These are phyloP conservation scores for Diaporthe caulivora DNA, from an alignment of 2,329 filamentous ascomycete genomes.

Conservation along the genomic window DNA sequence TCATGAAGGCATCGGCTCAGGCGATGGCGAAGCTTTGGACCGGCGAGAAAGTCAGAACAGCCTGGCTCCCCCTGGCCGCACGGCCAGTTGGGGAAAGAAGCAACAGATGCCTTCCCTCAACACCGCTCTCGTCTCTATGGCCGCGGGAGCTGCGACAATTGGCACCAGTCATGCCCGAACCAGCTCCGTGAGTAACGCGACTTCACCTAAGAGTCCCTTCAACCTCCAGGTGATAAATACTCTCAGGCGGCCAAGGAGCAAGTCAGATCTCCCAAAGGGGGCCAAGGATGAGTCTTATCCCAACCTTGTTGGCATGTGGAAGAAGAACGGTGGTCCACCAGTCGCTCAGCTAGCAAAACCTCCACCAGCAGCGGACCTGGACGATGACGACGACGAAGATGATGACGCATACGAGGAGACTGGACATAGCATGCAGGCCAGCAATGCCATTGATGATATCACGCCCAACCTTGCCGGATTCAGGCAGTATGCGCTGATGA, in stretches of 20 bases:
- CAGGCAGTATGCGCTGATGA: conserved; percentile 75
- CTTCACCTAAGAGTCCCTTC: conserved; percentile 67
- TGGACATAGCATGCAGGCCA: conserved; percentile 72
- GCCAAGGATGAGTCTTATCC: conserved; percentile 54
- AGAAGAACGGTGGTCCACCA: conserved; percentile 65
- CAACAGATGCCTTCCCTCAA: conserved; percentile 69
- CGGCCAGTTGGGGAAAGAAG: conserved; percentile 64
- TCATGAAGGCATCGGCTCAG: conserved; percentile 51
- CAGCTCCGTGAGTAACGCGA: conserved; percentile 68
- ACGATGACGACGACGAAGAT: conserved; percentile 65
- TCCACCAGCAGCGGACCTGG: conserved; percentile 46
- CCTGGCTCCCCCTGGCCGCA: conserved; percentile 64
- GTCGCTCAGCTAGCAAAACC: conserved; percentile 60
- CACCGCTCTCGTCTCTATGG: conserved; percentile 69
- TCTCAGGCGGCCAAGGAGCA: conserved; percentile 68
- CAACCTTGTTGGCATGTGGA: conserved; percentile 64
- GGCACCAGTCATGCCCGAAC: conserved; percentile 68
- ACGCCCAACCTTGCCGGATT: conserved; percentile 83
- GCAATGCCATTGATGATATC: conserved; percentile 74
- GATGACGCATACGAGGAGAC: conserved; percentile 67
- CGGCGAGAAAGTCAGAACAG: conserved; percentile 59
- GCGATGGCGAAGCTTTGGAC: conserved; percentile 47
- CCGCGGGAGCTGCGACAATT: conserved; percentile 66
- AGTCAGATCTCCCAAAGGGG: conserved; percentile 62
- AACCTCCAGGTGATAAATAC: conserved; percentile 60